A percentile compares a stretch with the other conserved stretches of the same genome.
Conservation (phyloP, 495 filamentous ascomycete species). For the Ramalina intermedia region DNA sequence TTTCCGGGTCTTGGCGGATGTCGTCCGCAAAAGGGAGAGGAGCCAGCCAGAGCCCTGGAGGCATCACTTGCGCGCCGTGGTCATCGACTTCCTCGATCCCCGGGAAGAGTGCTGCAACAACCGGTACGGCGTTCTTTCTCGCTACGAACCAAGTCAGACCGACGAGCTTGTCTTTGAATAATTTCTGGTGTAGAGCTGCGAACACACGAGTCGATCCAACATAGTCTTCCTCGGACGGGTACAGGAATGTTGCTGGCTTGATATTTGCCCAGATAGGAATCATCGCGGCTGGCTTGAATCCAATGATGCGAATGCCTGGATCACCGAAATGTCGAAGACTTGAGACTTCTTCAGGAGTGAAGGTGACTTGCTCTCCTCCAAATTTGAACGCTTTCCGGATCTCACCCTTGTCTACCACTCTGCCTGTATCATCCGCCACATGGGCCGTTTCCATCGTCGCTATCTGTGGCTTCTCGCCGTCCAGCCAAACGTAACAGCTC, state of each 20-base stretch:
- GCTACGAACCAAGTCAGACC: slow-evolving; percentile 83
- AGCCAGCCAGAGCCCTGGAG: slow-evolving; percentile 79
- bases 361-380: slow-evolving; percentile 76
- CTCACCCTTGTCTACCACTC: slow-evolving; percentile 63
- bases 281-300: slow-evolving; percentile 71
- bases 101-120: slow-evolving; percentile 67
- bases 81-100: slow-evolving; percentile 53
- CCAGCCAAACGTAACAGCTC: slow-evolving; percentile 73
- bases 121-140: slow-evolving; percentile 60
- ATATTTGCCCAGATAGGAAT: slow-evolving; percentile 76
- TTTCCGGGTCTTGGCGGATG: slow-evolving; percentile 56
- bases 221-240: slow-evolving; percentile 80
- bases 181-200: slow-evolving; percentile 76
- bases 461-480: slow-evolving; percentile 70
- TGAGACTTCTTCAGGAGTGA: slow-evolving; percentile 68
- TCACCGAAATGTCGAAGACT: slow-evolving; percentile 63
- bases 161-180: slow-evolving; percentile 61
- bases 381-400: slow-evolving; percentile 92
- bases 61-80: slow-evolving; percentile 49
- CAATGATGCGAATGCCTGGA: slow-evolving; percentile 75
- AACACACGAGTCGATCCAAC: slow-evolving; percentile 89
- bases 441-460: slow-evolving; percentile 56
- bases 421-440: slow-evolving; percentile 58
- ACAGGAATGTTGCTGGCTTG: slow-evolving; percentile 80
- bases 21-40: slow-evolving; percentile 88